phyloP scores from a whole-genome alignment of 805 yeast genomes.

The Yarrowia hollandica region DNA sequence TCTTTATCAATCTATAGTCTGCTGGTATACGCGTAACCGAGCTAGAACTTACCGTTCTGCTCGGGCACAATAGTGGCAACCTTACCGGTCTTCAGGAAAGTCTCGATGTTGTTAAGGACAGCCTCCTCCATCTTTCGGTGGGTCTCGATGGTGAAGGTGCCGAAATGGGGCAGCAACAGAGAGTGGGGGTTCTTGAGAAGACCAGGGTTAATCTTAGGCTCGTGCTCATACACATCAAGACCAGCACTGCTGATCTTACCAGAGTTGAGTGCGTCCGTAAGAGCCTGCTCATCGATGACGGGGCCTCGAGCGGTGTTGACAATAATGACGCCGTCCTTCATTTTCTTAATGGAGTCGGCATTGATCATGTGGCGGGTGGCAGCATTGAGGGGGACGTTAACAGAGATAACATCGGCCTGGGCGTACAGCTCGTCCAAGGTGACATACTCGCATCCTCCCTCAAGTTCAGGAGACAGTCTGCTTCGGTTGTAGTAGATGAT shows the following conservation, averaged over 20 bases:
- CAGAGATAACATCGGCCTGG: slow-evolving; percentile 65
- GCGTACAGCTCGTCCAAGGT: slow-evolving; percentile 64
- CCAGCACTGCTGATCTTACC: slow-evolving; percentile 55
- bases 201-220: slow-evolving; percentile 53
- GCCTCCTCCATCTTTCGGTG: slow-evolving; percentile 74
- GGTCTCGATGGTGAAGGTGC: slow-evolving; percentile 43
- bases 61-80: slow-evolving; percentile 82
- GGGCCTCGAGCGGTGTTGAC: slow-evolving; percentile 63
- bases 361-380: slow-evolving; percentile 62
- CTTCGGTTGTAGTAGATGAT: slow-evolving; percentile 72
- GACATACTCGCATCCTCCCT: slow-evolving; percentile 69
- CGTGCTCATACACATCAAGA: slow-evolving; percentile 57
- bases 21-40: too few species aligned
- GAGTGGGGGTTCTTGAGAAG: slow-evolving; percentile 48
- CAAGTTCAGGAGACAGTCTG: slow-evolving; percentile 59
- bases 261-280: slow-evolving; percentile 47
- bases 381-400: slow-evolving; percentile 74
- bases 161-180: slow-evolving; percentile 56
- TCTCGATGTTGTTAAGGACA: slow-evolving; percentile 64
- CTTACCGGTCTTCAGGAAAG: slow-evolving; percentile 61
- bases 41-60: slow-evolving; percentile 32
- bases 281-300: slow-evolving; percentile 53
- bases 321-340: slow-evolving; percentile 54
- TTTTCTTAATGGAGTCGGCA: slow-evolving; percentile 46
- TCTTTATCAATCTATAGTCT: too few species aligned